Evolutionary conservation across 371 early-diverging fungal species (phyloP), one percentile per base, ranked within the genome.

Genomic region (Rhizopus stolonifer): DNA sequence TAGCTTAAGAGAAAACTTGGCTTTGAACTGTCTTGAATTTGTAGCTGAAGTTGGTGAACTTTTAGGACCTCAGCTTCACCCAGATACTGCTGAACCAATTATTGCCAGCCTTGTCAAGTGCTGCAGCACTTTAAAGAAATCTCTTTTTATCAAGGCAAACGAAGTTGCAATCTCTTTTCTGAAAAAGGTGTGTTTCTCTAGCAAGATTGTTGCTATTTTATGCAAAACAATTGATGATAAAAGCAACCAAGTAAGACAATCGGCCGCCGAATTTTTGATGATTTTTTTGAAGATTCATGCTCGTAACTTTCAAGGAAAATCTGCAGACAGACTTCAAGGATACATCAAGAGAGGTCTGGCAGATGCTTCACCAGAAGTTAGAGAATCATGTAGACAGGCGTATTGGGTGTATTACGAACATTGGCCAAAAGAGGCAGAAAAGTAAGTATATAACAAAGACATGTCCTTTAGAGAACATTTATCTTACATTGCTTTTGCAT

Each of bases 191-290:
- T 13, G 42, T 10, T 76, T 61, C 40, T 64, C 65, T 25, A 33
- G 48, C 1, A 67, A 61, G 31, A 52, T 49, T 3, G 11, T 74
- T 3, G 31, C 36, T 4, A 47, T 64, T 8, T 40, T 76, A 7
- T 54, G 51, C 22, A 39, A 40, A 18, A 26, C 47, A 14, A 40
- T 59, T 10, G 40, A 54, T 1, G 76, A 47, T 21, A 74, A 72
- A 51, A 77, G 66, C 33, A 62, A 58, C 6, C 74, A 77, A 24
- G 58, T 60, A 38, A 61, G 70, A 26, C 57, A 65, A 25, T 65
- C 46, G 36, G 56, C 70, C 3, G 26, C 67, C 15, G 51, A 44
- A 1, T 71, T 62, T 48, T 45, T 64, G 24, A 58, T 55, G 42
- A 58, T 62, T 18, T 29, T 77, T 2, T 26, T 74, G 5, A 59